phyloP scores from a whole-genome alignment of 2,329 filamentous ascomycete genomes.

The Ceratocystis smalleyi region DNA sequence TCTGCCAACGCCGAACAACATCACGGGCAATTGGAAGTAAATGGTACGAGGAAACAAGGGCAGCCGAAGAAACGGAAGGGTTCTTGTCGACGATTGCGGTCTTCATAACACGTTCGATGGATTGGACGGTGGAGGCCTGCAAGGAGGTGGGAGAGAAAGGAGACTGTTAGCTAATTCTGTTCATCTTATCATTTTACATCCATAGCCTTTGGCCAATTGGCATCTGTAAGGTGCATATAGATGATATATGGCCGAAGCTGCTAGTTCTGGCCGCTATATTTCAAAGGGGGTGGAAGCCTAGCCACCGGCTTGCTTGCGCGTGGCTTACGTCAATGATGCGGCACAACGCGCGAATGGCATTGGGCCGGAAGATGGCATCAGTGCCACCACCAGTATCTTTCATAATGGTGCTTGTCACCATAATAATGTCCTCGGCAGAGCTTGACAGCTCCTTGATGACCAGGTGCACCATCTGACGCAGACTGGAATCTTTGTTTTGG shows the following conservation, averaged over 20 bases:
- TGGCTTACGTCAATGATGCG: slow-evolving; percentile 78
- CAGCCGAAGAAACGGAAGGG: slow-evolving; percentile 88
- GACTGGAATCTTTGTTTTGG: slow-evolving; percentile 96
- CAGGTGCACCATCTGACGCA: slow-evolving; percentile 97
- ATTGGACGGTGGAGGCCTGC: slow-evolving; percentile 85
- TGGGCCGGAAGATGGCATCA: slow-evolving; percentile 84
- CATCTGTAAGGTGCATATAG: too few relatives aligned
- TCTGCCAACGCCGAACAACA: slow-evolving; percentile 94
- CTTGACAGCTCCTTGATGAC: slow-evolving; percentile 94
- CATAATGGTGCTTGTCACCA: slow-evolving; percentile 99
- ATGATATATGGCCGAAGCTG: too few relatives aligned
- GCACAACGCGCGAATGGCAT: slow-evolving; percentile 88
- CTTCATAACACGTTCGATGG: slow-evolving; percentile 96
- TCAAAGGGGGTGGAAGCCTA: too few relatives aligned
- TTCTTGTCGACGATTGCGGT: slow-evolving; percentile 99
- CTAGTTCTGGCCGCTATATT: background rate
- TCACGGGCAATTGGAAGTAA: slow-evolving; percentile 90
- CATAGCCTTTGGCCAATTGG: too few relatives aligned
- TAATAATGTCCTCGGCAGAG: slow-evolving; percentile 96
- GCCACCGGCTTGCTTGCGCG: background rate
- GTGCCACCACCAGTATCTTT: slow-evolving; percentile 95
- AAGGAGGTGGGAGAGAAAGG: slow-evolving; percentile 2
- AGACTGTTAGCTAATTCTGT: too few relatives aligned
- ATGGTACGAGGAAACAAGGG: slow-evolving; percentile 92
- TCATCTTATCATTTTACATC: too few relatives aligned